A percentile compares a stretch with the other conserved stretches of the same genome.
Evolutionary conservation across 1,284 basidiomycete genomes (phyloP).

Genomic region (Anthracocystis walkeri): DNA sequence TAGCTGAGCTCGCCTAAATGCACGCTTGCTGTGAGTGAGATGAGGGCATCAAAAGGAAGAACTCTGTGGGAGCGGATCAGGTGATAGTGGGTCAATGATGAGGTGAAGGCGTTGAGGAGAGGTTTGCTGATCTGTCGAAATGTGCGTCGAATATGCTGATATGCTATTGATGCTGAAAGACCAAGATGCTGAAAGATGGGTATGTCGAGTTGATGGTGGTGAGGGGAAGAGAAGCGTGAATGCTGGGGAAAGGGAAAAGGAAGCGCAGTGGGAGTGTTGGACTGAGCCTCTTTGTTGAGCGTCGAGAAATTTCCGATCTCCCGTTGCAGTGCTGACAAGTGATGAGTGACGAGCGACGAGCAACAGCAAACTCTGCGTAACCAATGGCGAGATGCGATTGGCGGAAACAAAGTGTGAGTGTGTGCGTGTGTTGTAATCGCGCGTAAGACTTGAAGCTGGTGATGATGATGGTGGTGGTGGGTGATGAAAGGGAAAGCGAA

Average conservation of each 20-base stretch:
- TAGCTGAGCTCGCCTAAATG: not conserved
- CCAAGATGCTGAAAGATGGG: not conserved
- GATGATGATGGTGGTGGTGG: slow-evolving; percentile 4
- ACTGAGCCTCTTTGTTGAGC: not conserved
- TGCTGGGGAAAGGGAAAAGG: not conserved
- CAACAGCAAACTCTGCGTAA: not conserved
- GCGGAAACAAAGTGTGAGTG: not conserved
- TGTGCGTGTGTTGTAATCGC: not conserved
- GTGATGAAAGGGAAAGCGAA: not conserved
- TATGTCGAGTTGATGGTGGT: no score
- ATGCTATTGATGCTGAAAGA: not conserved
- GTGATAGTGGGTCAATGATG: not conserved
- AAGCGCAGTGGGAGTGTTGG: not conserved
- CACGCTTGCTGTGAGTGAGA: not conserved
- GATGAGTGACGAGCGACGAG: not conserved
- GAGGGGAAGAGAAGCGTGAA: not conserved
- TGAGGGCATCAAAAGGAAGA: slow-evolving; percentile 6
- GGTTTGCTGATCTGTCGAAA: not conserved
- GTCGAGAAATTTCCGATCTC: slow-evolving; percentile 3
- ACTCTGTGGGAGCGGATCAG: not conserved
- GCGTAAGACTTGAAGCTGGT: not conserved
- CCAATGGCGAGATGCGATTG: not conserved
- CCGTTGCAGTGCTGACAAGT: not conserved
- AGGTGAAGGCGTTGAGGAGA: not conserved
- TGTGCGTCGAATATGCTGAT: not conserved